A percentile compares a stretch with the other conserved stretches of the same genome.
These are phyloP conservation scores for Phialophora chinensis DNA, from an alignment of 2,329 filamentous ascomycete species.

Conservation along the genomic window DNA sequence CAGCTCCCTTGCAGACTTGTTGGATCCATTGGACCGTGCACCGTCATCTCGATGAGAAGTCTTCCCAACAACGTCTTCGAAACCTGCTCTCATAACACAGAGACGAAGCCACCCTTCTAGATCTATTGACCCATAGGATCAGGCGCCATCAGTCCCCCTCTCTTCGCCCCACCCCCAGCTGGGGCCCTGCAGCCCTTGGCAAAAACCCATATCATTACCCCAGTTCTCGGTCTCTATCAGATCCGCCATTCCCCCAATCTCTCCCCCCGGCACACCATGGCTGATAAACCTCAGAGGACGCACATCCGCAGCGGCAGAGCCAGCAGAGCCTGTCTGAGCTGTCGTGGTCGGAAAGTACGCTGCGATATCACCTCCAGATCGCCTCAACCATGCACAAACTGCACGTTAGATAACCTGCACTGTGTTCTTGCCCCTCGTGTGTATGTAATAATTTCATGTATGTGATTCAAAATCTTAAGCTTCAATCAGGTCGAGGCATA, in stretches of 20 bases:
- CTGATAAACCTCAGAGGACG: not conserved
- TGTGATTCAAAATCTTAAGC: not conserved
- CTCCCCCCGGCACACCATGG: not conserved
- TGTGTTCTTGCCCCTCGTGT: not conserved
- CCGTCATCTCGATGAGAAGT: too few relatives aligned
- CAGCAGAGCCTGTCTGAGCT: not conserved
- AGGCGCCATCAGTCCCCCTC: too few relatives aligned
- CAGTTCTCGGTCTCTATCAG: not conserved
- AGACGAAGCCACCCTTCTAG: too few relatives aligned
- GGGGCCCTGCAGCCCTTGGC: too few relatives aligned
- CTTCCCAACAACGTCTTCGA: too few relatives aligned
- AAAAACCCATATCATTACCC: too few relatives aligned
- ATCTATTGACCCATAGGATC: too few relatives aligned
- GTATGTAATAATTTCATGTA: not conserved
- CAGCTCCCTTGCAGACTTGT: too few relatives aligned
- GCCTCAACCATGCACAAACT: conserved; percentile 7
- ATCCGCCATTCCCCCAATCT: not conserved
- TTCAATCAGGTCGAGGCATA: not conserved
- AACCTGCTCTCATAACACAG: too few relatives aligned
- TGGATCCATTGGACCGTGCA: too few relatives aligned
- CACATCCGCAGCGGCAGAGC: not conserved
- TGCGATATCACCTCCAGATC: not conserved
- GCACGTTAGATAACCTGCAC: not conserved
- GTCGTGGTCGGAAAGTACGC: not conserved
- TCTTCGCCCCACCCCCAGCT: too few relatives aligned